These are phyloP conservation scores for Cyclotella baltica DNA, from an alignment of 108 stramenopile species.

Conservation along the genomic window DNA sequence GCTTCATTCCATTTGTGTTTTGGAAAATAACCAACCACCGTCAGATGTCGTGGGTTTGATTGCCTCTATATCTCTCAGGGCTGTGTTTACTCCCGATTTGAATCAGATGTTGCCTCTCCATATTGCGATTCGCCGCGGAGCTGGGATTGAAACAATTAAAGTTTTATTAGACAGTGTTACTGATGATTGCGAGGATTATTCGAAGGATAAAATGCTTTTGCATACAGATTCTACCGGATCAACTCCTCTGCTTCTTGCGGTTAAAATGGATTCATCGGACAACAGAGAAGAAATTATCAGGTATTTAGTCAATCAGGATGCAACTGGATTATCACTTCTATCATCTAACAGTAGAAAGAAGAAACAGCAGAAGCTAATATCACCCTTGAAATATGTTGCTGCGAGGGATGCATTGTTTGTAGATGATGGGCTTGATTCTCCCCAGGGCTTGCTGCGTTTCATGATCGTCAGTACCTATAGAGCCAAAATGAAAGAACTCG, in stretches of 20 bases:
- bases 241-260: constrained; percentile 22
- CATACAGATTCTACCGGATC: constrained; percentile 1
- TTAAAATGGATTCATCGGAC: not conserved
- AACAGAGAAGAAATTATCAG: constrained; percentile 16
- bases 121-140: constrained; percentile 13
- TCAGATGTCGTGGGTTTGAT: constrained; percentile 12
- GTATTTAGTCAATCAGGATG: constrained; percentile 30
- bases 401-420: constrained; percentile 10
- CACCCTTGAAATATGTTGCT: constrained; percentile 23
- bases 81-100: constrained; percentile 21
- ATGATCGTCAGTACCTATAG: constrained; percentile 24
- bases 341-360: constrained; percentile 3
- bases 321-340: constrained; percentile 18
- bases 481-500: not conserved
- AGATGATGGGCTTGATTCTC: constrained; percentile 19
- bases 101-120: constrained; percentile 20
- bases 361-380: constrained; percentile 22
- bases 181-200: constrained; percentile 1
- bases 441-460: constrained; percentile 18
- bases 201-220: constrained; percentile 12
- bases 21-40: constrained; percentile 6
- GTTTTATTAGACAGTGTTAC: constrained; percentile 2
- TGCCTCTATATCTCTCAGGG: constrained; percentile 1
- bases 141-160: constrained; percentile 10
- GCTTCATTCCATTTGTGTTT: constrained; percentile 25